Percentiles rank a stretch among this genome's conserved stretches.
Evolutionary conservation across 805 yeast species (phyloP).

Genomic region (Candida nanaspora): DNA sequence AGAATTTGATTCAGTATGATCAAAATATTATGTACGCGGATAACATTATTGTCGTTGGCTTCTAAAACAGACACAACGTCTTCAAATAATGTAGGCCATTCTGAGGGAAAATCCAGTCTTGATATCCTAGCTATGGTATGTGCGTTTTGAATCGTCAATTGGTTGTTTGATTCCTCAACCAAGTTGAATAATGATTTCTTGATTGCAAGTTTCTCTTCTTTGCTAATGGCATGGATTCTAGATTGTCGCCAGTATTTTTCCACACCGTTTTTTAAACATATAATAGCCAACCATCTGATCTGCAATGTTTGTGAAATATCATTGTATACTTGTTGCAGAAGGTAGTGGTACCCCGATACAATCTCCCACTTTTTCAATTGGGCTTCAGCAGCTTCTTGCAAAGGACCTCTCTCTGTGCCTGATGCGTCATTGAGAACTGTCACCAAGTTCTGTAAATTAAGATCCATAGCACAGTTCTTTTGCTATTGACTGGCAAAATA

Average conservation of each 20-base stretch:
- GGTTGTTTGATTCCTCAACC: conserved; percentile 65
- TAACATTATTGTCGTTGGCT: conserved; percentile 38
- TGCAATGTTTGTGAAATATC: conserved; percentile 54
- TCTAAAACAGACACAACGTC: conserved; percentile 42
- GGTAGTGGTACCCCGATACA: conserved; percentile 30
- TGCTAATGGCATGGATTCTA: conserved; percentile 40
- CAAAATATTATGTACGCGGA: conserved; percentile 55
- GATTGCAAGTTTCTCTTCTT: conserved; percentile 66
- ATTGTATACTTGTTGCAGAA: conserved; percentile 45
- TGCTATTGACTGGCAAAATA: too few species aligned
- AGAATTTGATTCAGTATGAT: conserved; percentile 69
- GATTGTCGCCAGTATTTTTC: conserved; percentile 80
- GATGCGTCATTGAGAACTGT: conserved; percentile 43
- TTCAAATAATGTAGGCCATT: conserved; percentile 80
- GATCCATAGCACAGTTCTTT: conserved; percentile 11
- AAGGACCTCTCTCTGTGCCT: conserved; percentile 38
- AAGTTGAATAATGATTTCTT: conserved; percentile 46
- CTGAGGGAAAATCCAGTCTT: conserved; percentile 77
- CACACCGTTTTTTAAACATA: conserved; percentile 81
- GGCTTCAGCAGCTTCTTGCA: conserved; percentile 59
- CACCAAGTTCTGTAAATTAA: conserved; percentile 21
- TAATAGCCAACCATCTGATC: conserved; percentile 79
- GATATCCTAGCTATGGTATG: conserved; percentile 74
- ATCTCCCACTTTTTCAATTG: conserved; percentile 67
- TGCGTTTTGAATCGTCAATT: conserved; percentile 76